A percentile compares a stretch with the other conserved stretches of the same genome.
phyloP scores from a whole-genome alignment of 2,329 filamentous ascomycete species.

The Colletotrichum tabaci region DNA sequence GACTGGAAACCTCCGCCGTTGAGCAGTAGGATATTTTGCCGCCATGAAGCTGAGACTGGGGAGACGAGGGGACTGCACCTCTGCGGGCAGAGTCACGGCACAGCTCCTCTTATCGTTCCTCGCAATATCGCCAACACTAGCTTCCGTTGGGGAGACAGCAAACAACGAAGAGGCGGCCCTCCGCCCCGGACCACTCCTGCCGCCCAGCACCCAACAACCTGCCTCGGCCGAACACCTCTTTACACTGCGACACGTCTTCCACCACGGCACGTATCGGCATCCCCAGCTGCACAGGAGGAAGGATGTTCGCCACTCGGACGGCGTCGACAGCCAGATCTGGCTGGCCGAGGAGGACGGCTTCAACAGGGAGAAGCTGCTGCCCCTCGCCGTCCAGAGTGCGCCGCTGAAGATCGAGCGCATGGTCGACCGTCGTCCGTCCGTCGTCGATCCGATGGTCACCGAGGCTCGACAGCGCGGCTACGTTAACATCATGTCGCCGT shows the following conservation, averaged over 20 bases:
- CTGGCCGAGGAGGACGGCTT: conserved; percentile 73
- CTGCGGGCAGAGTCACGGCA: conserved; percentile 75
- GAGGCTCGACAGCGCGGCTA: conserved; percentile 79
- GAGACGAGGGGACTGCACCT: conserved; percentile 58
- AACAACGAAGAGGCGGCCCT: conserved; percentile 60
- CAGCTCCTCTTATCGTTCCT: conserved; percentile 77
- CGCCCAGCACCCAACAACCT: conserved; percentile 60
- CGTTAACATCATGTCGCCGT: conserved; percentile 76
- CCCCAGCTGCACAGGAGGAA: conserved; percentile 83
- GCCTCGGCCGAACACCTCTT: conserved; percentile 70
- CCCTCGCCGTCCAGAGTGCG: conserved; percentile 74
- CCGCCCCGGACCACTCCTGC: conserved; percentile 56
- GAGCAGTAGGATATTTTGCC: neutral
- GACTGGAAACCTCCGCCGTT: neutral
- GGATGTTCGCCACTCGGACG: conserved; percentile 73
- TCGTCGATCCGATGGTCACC: conserved; percentile 84
- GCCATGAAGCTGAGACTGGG: conserved; percentile 30
- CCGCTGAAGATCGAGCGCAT: conserved; percentile 83
- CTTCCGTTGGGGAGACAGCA: conserved; percentile 51
- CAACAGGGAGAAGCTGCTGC: conserved; percentile 64
- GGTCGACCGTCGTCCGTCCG: conserved; percentile 80
- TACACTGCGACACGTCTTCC: conserved; percentile 89
- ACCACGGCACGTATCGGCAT: conserved; percentile 87
- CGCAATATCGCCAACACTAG: conserved; percentile 66
- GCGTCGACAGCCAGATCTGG: conserved; percentile 68